Base-by-base conservation (phyloP, 1,284 basidiomycete species). In the Sanghuangporus sanghuang region DNA sequence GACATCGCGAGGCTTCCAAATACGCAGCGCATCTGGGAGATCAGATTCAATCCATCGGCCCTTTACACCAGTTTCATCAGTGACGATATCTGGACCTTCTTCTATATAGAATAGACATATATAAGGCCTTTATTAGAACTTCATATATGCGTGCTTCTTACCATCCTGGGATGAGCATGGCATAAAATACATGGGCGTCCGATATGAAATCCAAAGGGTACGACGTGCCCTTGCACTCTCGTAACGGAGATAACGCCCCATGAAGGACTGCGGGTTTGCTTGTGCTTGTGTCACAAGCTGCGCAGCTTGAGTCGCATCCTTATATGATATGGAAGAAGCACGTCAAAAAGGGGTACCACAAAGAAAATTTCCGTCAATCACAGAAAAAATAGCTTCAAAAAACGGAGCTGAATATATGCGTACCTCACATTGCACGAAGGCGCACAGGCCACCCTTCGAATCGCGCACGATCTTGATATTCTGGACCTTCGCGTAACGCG, bases 401-500 rank as follows among this genome's bases (percentile, higher is more conserved):
- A 32, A 27, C n/a, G 27, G 65, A 68, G 66, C 65, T 67, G 63
- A 69, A 61, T 67, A 60, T 52, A 49, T 44, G 63, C 78, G 57
- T 69, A 89, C 90, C 78, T 90, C 82, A 78, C 89, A 92, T 73
- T 92, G 90, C 16, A 91, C 85, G 71, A 92, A 92, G 56, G 90
- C 90, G 70, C 90, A 91, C 42, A 86, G 82, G 32, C 88, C 85
- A 49, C 89, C 87, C 71, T 85, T 87, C 63, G 80, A 81, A 71
- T 92, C 89, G 63, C 85, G 85, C 57, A 91, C 81, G 55, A 91
- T 85, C 72, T 92, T 92, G 72, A 92, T 80, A 60, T 79, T 81
- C 71, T 84, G 85, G 69, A 89, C 77, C 64, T 85, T 81, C 0
- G 81, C 76, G 70, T 88, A 79, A 55, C 80, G 80, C 9, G 84